These are phyloP conservation scores for Globisporangium cylindrosporum DNA, from an alignment of 352 stramenopile genomes.

Conservation along the genomic window DNA sequence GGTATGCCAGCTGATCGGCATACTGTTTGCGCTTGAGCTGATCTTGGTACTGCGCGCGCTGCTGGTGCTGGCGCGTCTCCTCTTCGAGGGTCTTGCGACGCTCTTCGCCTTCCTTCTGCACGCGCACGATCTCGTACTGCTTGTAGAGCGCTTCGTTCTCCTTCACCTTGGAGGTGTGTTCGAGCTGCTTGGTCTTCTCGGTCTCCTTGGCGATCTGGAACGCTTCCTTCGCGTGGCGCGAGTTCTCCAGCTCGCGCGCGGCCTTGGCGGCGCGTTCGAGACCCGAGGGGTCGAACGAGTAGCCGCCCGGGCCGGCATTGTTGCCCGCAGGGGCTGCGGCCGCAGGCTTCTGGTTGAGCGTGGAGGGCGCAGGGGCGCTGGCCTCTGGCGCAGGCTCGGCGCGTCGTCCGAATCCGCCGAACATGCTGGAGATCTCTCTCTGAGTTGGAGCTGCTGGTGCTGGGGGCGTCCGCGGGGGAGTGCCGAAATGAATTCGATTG, in stretches of 20 bases:
- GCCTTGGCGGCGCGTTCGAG: constrained; percentile 97
- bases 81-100: constrained; percentile 96
- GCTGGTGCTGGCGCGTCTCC: constrained; percentile 97
- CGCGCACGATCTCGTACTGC: constrained; percentile 92
- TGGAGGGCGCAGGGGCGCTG: constrained; percentile 5
- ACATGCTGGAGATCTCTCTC: constrained; percentile 15
- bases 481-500: constrained; percentile 1
- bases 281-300: constrained; percentile 95
- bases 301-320: constrained; percentile 37
- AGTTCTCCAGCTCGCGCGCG: constrained; percentile 96
- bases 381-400: constrained; percentile 18
- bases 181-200: constrained; percentile 94
- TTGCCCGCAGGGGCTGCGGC: constrained; percentile 8
- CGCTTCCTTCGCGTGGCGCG: constrained; percentile 90
- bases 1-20: constrained; percentile 94
- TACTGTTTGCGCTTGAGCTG: constrained; percentile 98
- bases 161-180: constrained; percentile 91
- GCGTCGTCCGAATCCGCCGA: constrained; percentile 22
- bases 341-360: constrained; percentile 25
- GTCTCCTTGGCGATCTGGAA: constrained; percentile 96
- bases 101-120: constrained; percentile 96
- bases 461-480: constrained; percentile 1
- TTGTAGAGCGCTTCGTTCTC: constrained; percentile 92
- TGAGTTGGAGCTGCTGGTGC: background rate
- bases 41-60: constrained; percentile 97